phyloP scores from a whole-genome alignment of 1,284 basidiomycete genomes.

The Dichomitus squalens region DNA sequence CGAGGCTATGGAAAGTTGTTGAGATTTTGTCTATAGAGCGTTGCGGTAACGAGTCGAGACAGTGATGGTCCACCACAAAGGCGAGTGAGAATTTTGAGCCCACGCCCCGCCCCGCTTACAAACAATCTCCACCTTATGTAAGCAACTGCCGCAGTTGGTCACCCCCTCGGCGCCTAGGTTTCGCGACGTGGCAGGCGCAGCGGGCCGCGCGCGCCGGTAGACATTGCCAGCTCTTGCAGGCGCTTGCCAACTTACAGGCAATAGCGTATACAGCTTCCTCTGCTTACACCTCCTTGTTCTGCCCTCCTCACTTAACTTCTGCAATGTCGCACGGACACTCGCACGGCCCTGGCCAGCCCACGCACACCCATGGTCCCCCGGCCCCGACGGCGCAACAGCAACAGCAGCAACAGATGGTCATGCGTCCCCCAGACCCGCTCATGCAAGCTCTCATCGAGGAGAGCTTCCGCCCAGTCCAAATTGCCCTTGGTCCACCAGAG shows the following conservation, averaged over 20 bases:
- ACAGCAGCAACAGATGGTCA: constrained; percentile 40
- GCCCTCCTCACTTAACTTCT: not conserved
- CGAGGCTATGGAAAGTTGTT: constrained; percentile 23
- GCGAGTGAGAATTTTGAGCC: constrained; percentile 34
- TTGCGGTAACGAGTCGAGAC: constrained; percentile 30
- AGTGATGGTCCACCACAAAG: constrained; percentile 41
- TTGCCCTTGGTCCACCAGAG: constrained; percentile 57
- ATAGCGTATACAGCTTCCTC: not conserved
- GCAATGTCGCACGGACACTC: constrained; percentile 35
- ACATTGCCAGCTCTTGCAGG: constrained; percentile 10
- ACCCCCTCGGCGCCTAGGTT: not conserved
- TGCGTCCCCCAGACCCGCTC: constrained; percentile 62
- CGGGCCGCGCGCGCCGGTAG: constrained; percentile 4
- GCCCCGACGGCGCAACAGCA: constrained; percentile 10
- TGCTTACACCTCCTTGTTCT: not conserved
- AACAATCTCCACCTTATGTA: constrained; percentile 23
- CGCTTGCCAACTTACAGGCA: constrained; percentile 4
- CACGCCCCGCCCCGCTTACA: constrained; percentile 27
- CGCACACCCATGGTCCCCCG: constrained; percentile 37
- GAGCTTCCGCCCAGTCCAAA: constrained; percentile 61
- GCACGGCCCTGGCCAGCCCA: constrained; percentile 39
- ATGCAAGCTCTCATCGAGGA: constrained; percentile 77
- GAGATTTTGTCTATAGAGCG: constrained; percentile 35
- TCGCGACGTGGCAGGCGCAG: constrained; percentile 21
- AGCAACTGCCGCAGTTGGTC: constrained; percentile 10